Conservation (phyloP, 2,329 filamentous ascomycete species). For the Cadophora gregata region DNA sequence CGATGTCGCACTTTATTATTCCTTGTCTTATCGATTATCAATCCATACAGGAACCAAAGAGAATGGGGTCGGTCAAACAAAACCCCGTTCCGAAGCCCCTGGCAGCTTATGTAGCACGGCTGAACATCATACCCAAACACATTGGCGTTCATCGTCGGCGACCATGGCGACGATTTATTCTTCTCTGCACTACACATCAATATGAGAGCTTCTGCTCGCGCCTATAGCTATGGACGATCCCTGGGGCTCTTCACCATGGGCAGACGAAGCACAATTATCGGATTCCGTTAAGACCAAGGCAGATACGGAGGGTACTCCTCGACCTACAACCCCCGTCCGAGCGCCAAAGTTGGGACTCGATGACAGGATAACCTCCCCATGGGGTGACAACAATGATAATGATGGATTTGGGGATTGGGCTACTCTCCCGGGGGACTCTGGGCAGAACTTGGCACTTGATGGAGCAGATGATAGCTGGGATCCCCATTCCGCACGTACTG, state of each 20-base stretch:
- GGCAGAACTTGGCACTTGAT: conserved; percentile 29
- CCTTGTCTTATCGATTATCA: conserved; percentile 44
- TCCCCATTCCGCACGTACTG: conserved; percentile 10
- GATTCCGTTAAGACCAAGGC: conserved; percentile 27
- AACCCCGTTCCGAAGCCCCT: conserved; percentile 1
- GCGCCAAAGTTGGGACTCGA: conserved; percentile 31
- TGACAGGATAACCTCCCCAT: conserved; percentile 37
- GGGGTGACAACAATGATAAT: conserved; percentile 35
- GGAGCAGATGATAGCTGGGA: conserved; percentile 30
- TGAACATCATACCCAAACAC: conserved; percentile 23
- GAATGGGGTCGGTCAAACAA: conserved; percentile 6
- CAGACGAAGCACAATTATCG: conserved; percentile 41
- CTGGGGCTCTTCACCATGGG: conserved; percentile 48
- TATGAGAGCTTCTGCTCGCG: conserved; percentile 39
- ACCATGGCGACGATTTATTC: conserved; percentile 14
- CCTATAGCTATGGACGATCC: conserved; percentile 46
- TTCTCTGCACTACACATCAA: conserved; percentile 34
- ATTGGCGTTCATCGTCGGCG: conserved; percentile 20
- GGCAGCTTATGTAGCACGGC: neutral
- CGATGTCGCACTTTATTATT: conserved; percentile 20
- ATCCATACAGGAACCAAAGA: conserved; percentile 33
- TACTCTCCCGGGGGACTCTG: conserved; percentile 25
- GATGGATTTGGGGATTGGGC: conserved; percentile 41
- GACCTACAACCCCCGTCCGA: conserved; percentile 32
- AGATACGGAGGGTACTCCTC: conserved; percentile 24